Conservation (phyloP, 805 yeast species). For the Brettanomyces sp. region DNA sequence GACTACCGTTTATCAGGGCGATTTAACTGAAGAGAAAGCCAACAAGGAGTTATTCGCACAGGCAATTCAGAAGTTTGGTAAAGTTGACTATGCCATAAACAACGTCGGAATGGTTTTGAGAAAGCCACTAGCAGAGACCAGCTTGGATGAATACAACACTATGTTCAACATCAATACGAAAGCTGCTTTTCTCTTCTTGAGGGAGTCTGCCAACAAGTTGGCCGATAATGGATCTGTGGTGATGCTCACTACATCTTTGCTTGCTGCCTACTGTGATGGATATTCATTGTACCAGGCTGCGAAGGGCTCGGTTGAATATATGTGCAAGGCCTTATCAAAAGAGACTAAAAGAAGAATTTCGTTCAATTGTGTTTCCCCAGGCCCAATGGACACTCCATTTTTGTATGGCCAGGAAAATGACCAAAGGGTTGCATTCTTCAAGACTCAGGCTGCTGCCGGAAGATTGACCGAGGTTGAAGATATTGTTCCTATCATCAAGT, state of each 20-base stretch:
- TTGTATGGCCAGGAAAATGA: conserved; percentile 51
- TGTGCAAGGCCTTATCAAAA: conserved; percentile 45
- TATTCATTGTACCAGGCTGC: conserved; percentile 49
- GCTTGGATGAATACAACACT: conserved; percentile 45
- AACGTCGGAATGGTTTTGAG: conserved; percentile 61
- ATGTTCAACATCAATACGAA: conserved; percentile 49
- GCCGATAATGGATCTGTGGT: conserved; percentile 46
- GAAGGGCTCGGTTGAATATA: conserved; percentile 46
- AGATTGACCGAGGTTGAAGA: conserved; percentile 51
- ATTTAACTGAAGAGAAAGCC: conserved; percentile 32
- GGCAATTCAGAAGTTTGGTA: conserved; percentile 37
- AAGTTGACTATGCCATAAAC: conserved; percentile 55
- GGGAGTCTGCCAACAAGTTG: conserved; percentile 44
- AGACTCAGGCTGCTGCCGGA: conserved; percentile 37
- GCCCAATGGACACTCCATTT: conserved; percentile 62
- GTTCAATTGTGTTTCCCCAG: conserved; percentile 53
- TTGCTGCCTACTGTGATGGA: conserved; percentile 54
- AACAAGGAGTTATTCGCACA: conserved; percentile 35
- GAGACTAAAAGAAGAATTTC: conserved; percentile 41
- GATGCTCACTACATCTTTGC: conserved; percentile 50
- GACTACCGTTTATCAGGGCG: conserved; percentile 34
- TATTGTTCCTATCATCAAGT: conserved; percentile 53
- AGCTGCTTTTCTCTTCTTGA: conserved; percentile 51
- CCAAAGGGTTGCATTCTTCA: conserved; percentile 44
- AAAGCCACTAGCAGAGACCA: conserved; percentile 44